Base-by-base conservation (phyloP, 805 yeast genomes). In the Ogataea ganodermae region DNA sequence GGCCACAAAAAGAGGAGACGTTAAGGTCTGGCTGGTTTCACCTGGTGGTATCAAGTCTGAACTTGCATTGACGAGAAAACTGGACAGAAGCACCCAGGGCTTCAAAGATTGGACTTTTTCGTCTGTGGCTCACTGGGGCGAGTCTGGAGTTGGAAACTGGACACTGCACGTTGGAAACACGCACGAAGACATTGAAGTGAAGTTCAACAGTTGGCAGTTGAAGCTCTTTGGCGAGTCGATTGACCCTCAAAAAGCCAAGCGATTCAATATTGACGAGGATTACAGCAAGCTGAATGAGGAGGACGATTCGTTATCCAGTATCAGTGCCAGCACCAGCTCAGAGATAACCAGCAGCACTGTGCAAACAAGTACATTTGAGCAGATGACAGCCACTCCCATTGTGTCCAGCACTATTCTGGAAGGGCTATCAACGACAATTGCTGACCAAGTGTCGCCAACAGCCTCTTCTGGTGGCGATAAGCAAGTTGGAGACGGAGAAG, bases 81-180 rank as follows among this genome's bases (percentile, higher is more conserved):
- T 67, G 16, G 99, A 94, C 65, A 53, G 48, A 7, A 73, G 81
- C 5, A 52, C 56, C 1, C 71, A 63, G 1, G 96, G 96, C 0
- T 86, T 89, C 54, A 57, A 63, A 4, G 74, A 86, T 56, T 94
- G 99, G 99, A 86, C 88, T 1, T 94, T 94, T 62, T 89, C 91
- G 89, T 79, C 92, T 9, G 98, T 94, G n/a, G 97, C 96, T 1
- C 98, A 94, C 65, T 94, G 98, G 97, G 97, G 97, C 32, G 91
- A 85, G 57, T 41, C 62, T 2, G 92, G 91, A 2, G 67, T 67
- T 21, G 99, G 99, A 9, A 80, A 77, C 4, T 94, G 99, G 99
- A 80, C 67, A 30, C 58, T 94, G 16, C 80, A 75, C 53, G 91
- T 91, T 1, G 60, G 64, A n/a, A 76, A 78, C 42, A 67, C 69